Percentiles rank a stretch among this genome's conserved stretches.
phyloP scores from a whole-genome alignment of 2,329 filamentous ascomycete genomes.

The Cladophialophora psammophila region DNA sequence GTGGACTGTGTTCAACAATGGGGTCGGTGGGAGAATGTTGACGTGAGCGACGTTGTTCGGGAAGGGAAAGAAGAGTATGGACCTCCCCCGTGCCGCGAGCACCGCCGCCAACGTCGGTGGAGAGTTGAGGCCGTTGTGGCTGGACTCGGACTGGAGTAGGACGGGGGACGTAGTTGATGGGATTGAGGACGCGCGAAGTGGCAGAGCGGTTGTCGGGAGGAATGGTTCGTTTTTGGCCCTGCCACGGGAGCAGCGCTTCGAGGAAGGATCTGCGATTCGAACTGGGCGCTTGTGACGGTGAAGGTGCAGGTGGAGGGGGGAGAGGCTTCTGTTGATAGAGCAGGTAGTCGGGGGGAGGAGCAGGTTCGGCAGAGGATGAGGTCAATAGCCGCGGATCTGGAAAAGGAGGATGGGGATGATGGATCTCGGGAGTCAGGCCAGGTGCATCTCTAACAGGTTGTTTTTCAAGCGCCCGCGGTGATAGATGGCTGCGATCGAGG shows the following conservation, averaged over 20 bases:
- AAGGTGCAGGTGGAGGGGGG: constrained; percentile 36
- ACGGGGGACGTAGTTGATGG: constrained; percentile 67
- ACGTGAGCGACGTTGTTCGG: constrained; percentile 63
- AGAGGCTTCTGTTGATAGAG: constrained; percentile 24
- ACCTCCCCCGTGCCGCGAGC: constrained; percentile 58
- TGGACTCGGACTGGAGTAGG: constrained; percentile 56
- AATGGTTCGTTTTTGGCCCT: constrained; percentile 35
- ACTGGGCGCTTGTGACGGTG: constrained; percentile 42
- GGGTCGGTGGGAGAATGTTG: constrained; percentile 58
- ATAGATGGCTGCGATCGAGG: constrained; percentile 39
- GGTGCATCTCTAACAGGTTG: constrained; percentile 38
- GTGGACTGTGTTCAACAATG: constrained; percentile 55
- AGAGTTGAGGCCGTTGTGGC: constrained; percentile 39
- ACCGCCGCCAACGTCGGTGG: constrained; percentile 41
- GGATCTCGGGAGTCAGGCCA: constrained; percentile 18
- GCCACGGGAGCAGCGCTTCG: constrained; percentile 37
- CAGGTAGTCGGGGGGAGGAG: constrained; percentile 6
- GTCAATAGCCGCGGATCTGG: constrained; percentile 31
- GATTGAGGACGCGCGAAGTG: constrained; percentile 66
- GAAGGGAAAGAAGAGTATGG: constrained; percentile 61
- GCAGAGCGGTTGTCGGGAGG: constrained; percentile 43
- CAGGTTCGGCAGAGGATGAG: constrained; percentile 28
- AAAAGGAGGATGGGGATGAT: constrained; percentile 23
- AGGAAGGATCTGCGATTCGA: constrained; percentile 39
- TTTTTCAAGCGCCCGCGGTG: constrained; percentile 51